Evolutionary conservation across 768 basidiomycete genomes (phyloP), one percentile per base, ranked within the genome.

Genomic region (Lactifluus echinatus): DNA sequence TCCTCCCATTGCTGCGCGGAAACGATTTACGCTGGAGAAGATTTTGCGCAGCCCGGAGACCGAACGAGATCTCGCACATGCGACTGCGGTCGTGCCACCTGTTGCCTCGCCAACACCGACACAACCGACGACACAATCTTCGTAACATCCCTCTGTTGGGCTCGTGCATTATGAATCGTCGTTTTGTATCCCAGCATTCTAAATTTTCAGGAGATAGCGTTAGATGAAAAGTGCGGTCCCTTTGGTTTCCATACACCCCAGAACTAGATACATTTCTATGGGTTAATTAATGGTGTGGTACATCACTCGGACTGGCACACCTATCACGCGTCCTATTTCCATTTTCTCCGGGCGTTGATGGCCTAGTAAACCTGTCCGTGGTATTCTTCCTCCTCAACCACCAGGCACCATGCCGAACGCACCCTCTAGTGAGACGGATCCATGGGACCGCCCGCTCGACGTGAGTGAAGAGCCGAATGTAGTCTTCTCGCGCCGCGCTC

Each of bases 1-100:
- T 68, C 84, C 83, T 40, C 88, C 88, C 23, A 73, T 88, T 65
- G 92, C 89, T 29, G 86, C 85, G 23, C 74, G 79, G 62, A 92
- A 92, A 71, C 77, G 85, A 29, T 92, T 91, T 74, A 80, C 71
- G 49, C 72, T 92, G 47, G 82, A 89, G 66, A 77, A 72, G 52
- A 67, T 92, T 33, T 64, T 89, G 40, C 76, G 73, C 63, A 89
- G 88, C 64, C 88, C 88, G 7, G 81, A 83, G 66, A 75, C 74
- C 15, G 82, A 84, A 49, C 62, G 62, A 21, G 55, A 53, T 24
- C 33, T 51, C 12, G 55, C 53, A 37, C 60, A 61, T 24, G 36
- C 51, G 19, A 23, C 47, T 17, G 15, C 33, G 2, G 48, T 28
- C 21, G 46, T 8, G 42, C 33, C 39, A 4, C 39, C 56, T 6